Conservation (phyloP, 2,329 filamentous ascomycete species). For the Colletotrichum sp. region DNA sequence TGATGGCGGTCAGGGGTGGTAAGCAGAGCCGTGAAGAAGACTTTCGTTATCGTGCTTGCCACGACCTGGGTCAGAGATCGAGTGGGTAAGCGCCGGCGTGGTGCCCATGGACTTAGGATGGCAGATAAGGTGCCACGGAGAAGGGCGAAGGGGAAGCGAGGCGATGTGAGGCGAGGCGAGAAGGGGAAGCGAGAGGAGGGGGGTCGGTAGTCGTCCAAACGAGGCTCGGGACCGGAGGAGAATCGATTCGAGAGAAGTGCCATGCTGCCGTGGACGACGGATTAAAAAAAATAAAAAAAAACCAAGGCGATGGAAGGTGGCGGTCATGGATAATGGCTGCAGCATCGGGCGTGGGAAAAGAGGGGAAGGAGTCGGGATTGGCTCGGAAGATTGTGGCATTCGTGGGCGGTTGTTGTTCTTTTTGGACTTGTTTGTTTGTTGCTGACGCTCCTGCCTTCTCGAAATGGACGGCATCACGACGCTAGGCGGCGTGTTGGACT, state of each 20-base stretch:
- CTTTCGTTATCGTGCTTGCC: not conserved
- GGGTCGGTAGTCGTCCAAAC: not conserved
- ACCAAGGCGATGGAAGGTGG: not conserved
- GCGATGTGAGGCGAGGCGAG: not conserved
- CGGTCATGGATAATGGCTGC: not conserved
- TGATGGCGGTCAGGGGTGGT: not conserved
- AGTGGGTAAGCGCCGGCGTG: not conserved
- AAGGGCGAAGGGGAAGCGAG: not conserved
- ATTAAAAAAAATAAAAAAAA: not conserved
- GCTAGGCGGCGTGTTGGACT: slow-evolving; percentile 4
- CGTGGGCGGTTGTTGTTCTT: not conserved
- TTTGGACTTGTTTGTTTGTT: slow-evolving; percentile 10
- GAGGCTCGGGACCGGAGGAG: not conserved
- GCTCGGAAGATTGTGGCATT: not conserved
- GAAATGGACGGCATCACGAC: slow-evolving; percentile 18
- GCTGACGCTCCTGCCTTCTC: slow-evolving; percentile 4
- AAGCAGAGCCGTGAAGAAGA: not conserved
- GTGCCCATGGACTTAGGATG: not conserved
- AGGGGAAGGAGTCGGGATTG: not conserved
- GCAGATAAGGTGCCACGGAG: not conserved
- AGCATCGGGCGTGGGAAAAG: not conserved
- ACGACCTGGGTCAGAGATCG: not conserved
- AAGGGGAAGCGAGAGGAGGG: not conserved
- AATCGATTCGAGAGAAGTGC: not conserved
- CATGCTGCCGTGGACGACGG: not conserved